Base-by-base conservation (phyloP, 495 filamentous ascomycete species). In the Pyronema omphalodes region DNA sequence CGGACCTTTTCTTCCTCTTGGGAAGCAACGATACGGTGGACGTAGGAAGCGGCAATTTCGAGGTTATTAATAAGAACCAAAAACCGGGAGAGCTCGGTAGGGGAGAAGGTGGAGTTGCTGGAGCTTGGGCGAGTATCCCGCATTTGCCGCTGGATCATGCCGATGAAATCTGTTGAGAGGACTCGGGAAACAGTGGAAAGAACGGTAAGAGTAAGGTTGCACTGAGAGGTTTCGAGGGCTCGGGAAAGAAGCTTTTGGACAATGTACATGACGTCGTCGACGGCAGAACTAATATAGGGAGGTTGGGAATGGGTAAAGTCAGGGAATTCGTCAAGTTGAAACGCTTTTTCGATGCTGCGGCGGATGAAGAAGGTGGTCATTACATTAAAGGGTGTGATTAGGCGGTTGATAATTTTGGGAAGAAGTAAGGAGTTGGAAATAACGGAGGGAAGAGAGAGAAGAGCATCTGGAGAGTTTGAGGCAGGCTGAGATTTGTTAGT, bases 231-330 rank as follows among this genome's bases (percentile, higher is more conserved):
- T 1, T 84, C 78, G 41, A 96, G 73, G 5, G 87, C 82, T 55
- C 87, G 82, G 47, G 86, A 81, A 39, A 96, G 73, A 40, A 94
- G 81, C 48, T 88, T 83, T 64, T 93, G 89, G 63, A 94, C 86
- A 57, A 95, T 94, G 70, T 95, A 98, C 93, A 96, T 96, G 53
- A 96, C 88, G 68, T 93, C 91, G 71, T 96, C 91, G 7, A 98
- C 88, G 1, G 91, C 86, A 0, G 88, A 93, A 50, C 88, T 89
- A 61, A 98, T 94, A 60, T 83, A 93, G 8, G 91, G 91, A 8
- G 86, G 77, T 61, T 88, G 86, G 1, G 79, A 71, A 44, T 69
- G 69, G 2, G 62, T 55, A 9, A 53, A 59, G 9, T 51, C 50
- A 5, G 62, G 58, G n/a, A 79, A 76, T 68, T 98, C 93, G 65